A percentile compares a stretch with the other conserved stretches of the same genome.
phyloP scores from a whole-genome alignment of 495 filamentous ascomycete species.

The Haplographium delicatum region DNA sequence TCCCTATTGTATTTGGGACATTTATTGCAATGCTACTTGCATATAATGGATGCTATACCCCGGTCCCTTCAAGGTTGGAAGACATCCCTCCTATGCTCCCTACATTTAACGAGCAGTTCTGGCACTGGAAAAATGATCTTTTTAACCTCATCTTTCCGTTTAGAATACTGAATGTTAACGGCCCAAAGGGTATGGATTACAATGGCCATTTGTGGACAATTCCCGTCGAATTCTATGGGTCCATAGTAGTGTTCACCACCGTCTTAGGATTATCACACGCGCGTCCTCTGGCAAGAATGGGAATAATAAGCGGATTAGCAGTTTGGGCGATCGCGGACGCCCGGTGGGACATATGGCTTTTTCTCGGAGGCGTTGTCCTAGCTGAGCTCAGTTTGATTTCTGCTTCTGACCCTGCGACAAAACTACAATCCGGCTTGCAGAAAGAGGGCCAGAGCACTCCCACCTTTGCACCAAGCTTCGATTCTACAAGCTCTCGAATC shows the following conservation, averaged over 20 bases:
- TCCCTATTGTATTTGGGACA: slow-evolving; percentile 54
- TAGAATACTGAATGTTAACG: slow-evolving; percentile 41
- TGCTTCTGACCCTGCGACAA: too few relatives aligned
- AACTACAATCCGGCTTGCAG: background rate
- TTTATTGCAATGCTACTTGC: slow-evolving; percentile 36
- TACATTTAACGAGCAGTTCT: slow-evolving; percentile 40
- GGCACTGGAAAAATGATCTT: slow-evolving; percentile 43
- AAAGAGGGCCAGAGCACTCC: too few relatives aligned
- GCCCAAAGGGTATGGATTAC: slow-evolving; percentile 33
- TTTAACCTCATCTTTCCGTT: slow-evolving; percentile 28
- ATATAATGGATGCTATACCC: background rate
- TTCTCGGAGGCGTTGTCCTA: slow-evolving; percentile 51
- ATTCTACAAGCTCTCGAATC: too few relatives aligned
- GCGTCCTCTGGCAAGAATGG: too few relatives aligned
- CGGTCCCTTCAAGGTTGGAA: background rate
- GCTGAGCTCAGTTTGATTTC: slow-evolving; percentile 49
- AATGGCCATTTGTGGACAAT: slow-evolving; percentile 70
- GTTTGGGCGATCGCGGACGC: too few relatives aligned
- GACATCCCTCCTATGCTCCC: slow-evolving; percentile 18
- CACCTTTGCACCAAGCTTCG: too few relatives aligned
- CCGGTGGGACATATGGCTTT: slow-evolving; percentile 40
- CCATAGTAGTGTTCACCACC: slow-evolving; percentile 57
- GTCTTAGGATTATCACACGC: slow-evolving; percentile 49
- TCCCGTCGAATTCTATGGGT: slow-evolving; percentile 60
- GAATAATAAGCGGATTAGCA: too few relatives aligned